Base-by-base conservation (phyloP, 1,284 basidiomycete species). In the Neolentinus lepideus region DNA sequence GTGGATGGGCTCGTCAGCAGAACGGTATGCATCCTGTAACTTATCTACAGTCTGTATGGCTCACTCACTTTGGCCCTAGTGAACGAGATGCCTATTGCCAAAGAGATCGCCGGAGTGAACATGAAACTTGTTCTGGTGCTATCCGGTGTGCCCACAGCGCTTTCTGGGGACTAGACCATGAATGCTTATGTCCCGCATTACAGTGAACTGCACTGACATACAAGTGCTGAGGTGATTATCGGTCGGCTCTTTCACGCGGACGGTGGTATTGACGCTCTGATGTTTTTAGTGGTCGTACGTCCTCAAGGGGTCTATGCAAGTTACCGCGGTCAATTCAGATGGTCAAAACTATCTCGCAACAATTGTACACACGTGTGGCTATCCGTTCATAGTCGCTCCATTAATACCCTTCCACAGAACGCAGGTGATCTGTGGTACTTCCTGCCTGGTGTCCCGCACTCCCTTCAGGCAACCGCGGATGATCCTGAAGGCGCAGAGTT, bases 141-240 rank as follows among this genome's bases (percentile, higher is more conserved):
- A 71, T 85, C 62, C 78, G 84, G 83, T 83, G 62, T 45, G 73
- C 60, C 52, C 38, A 10, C 54, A 45, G 36, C 56, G 9, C 26
- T 43, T 4, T 31, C 43, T 46, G 19, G 9, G 3, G 14, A 21
- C 47, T 16, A 25, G 11, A 16, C n/a, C 38, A 21, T 6, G 4
- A 16, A 43, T 43, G 19, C 31, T 25, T 38, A 54, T 35, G 25
- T 14, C n/a, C 22, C 35, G 38, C 21, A n/a, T 52, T 36, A 19
- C 58, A 84, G 85, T 21, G 85, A 90, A 65, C 74, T 89, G 27
- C 87, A 89, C 63, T 88, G 87, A 86, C 86, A 90, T 64, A 79
- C 74, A 55, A 82, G 80, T 2, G 73, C 80, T 26, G 87, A 90
- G 73, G 82, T 82, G 66, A 56, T n/a, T n/a, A n/a, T 69, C 57